Evolutionary conservation across 495 filamentous ascomycete genomes (phyloP).

Genomic region (Penicillium salamii): DNA sequence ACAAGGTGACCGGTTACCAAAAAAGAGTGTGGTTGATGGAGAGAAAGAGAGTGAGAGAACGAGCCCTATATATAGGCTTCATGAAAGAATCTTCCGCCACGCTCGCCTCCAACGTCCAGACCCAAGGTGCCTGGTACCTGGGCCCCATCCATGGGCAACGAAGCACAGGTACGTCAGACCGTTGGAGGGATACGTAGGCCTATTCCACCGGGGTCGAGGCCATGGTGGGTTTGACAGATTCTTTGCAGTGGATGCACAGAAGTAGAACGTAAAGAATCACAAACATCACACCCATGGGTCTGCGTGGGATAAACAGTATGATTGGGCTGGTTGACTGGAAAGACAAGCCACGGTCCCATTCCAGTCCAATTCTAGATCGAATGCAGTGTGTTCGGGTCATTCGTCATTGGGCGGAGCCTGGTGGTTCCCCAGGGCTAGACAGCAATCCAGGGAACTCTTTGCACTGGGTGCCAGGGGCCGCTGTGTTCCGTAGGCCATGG

Average conservation of each 20-base stretch:
- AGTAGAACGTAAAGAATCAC: conserved; percentile 1
- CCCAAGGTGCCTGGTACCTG: conserved; percentile 22
- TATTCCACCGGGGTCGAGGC: conserved; percentile 19
- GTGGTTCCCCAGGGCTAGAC: neutral
- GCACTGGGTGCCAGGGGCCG: neutral
- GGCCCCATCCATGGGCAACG: conserved; percentile 9
- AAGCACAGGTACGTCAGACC: conserved; percentile 12
- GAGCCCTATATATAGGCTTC: conserved; percentile 23
- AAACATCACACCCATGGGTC: neutral
- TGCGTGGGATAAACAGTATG: neutral
- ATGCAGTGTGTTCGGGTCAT: neutral
- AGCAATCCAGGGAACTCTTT: neutral
- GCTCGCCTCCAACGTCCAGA: conserved; percentile 7
- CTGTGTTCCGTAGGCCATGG: neutral
- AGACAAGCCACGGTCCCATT: neutral
- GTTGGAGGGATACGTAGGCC: conserved; percentile 1
- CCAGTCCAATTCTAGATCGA: neutral
- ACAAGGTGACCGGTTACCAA: conserved; percentile 18
- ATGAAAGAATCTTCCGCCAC: conserved; percentile 15
- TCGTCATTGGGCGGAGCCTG: conserved; percentile 1
- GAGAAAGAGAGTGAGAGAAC: neutral
- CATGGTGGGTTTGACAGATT: conserved; percentile 17
- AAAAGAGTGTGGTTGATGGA: conserved; percentile 16
- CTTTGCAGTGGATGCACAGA: no score
- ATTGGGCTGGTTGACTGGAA: neutral